phyloP scores from a whole-genome alignment of 495 filamentous ascomycete species.

The Pseudomonodictys pantanalensis region DNA sequence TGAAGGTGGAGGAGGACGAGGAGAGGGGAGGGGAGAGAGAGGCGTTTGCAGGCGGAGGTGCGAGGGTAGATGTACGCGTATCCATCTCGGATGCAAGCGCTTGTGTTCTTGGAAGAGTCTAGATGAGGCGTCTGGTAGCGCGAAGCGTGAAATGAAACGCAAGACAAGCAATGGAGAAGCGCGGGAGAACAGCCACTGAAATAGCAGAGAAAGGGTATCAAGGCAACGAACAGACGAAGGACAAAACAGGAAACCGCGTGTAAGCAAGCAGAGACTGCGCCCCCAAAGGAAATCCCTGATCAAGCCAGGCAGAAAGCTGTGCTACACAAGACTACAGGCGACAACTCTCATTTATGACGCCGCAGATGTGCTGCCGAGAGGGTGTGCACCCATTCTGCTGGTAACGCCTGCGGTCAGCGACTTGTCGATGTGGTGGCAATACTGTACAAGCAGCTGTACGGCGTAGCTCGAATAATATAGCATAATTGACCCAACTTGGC shows the following conservation, averaged over 20 bases:
- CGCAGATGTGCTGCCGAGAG: neutral
- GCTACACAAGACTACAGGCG: neutral
- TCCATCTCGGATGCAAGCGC: too few species aligned
- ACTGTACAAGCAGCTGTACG: neutral
- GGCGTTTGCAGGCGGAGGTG: slow-evolving; percentile 8
- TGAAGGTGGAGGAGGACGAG: neutral
- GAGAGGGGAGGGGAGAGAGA: neutral
- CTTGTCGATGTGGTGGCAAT: neutral
- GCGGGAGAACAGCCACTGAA: too few species aligned
- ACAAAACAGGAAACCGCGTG: neutral
- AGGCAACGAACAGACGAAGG: neutral
- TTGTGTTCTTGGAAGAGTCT: too few species aligned
- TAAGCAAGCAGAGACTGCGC: neutral
- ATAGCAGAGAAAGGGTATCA: too few species aligned
- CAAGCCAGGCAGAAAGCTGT: neutral
- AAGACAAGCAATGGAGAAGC: too few species aligned
- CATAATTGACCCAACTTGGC: neutral
- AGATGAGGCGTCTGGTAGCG: too few species aligned
- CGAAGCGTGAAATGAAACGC: too few species aligned
- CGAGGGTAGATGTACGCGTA: neutral
- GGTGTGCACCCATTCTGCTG: neutral
- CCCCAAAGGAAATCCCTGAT: neutral
- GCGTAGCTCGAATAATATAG: neutral
- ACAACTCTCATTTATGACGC: neutral
- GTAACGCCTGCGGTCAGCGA: neutral